Conservation (phyloP, 1,284 basidiomycete species). For the Cutaneotrichosporon spelunceum region DNA sequence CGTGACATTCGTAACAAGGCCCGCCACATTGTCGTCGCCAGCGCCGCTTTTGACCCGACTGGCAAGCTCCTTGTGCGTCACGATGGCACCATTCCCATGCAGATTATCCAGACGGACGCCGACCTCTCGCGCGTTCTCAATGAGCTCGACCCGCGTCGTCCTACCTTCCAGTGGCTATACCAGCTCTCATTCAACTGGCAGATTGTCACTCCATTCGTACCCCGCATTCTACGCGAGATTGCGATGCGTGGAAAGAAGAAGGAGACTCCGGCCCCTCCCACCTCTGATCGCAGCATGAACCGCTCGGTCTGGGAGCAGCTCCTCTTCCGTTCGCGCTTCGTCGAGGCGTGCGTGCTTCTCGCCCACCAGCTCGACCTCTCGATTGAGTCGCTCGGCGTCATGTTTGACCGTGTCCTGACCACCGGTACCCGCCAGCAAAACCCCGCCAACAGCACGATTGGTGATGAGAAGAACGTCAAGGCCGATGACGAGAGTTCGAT, state of each 20-base stretch:
- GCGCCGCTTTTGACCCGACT: slow-evolving; percentile 54
- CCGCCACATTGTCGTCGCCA: slow-evolving; percentile 55
- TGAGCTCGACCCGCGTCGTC: slow-evolving; percentile 53
- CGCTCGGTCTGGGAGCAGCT: slow-evolving; percentile 36
- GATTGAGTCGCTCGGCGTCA: slow-evolving; percentile 60
- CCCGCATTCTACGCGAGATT: slow-evolving; percentile 48
- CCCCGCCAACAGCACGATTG: slow-evolving; percentile 20
- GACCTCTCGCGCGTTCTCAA: slow-evolving; percentile 52
- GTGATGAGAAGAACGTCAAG: slow-evolving; percentile 30
- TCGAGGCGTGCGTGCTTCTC: slow-evolving; percentile 54
- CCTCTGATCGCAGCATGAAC: slow-evolving; percentile 31
- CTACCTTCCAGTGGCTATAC: slow-evolving; percentile 57
- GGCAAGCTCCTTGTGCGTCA: slow-evolving; percentile 55
- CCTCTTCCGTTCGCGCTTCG: slow-evolving; percentile 53
- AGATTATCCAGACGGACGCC: slow-evolving; percentile 55
- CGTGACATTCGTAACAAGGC: slow-evolving; percentile 51
- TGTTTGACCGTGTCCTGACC: slow-evolving; percentile 57
- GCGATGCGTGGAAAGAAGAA: slow-evolving; percentile 26
- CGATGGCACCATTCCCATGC: slow-evolving; percentile 56
- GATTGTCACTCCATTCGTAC: slow-evolving; percentile 53
- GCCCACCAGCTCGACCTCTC: slow-evolving; percentile 54
- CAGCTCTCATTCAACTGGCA: slow-evolving; percentile 56
- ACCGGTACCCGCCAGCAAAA: slow-evolving; percentile 49
- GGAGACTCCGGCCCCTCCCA: slow-evolving; percentile 25
- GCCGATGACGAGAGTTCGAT: slow-evolving; percentile 46